phyloP scores from a whole-genome alignment of 306 rosid species.

The Nissolia schottii region DNA sequence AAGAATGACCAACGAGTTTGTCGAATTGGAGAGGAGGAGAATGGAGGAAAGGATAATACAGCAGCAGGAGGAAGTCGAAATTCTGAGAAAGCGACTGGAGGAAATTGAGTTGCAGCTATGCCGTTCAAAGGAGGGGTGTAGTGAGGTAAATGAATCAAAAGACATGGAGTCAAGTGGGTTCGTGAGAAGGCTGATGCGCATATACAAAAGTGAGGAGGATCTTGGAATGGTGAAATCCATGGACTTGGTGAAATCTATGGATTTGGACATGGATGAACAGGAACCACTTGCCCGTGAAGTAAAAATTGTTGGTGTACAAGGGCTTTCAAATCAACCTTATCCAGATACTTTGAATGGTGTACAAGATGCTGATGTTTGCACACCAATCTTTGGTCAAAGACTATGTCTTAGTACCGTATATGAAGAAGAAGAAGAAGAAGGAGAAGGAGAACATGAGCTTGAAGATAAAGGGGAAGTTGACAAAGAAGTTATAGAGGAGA shows the following conservation, averaged over 20 bases:
- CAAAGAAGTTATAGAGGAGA: slow-evolving; percentile 88
- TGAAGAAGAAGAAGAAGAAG: slow-evolving; percentile 72
- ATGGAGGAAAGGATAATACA: slow-evolving; percentile 87
- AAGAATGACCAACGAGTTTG: slow-evolving; percentile 81
- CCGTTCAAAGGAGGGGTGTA: slow-evolving; percentile 38
- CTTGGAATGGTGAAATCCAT: slow-evolving; percentile 88
- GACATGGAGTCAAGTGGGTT: slow-evolving; percentile 66
- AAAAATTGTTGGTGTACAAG: slow-evolving; percentile 46
- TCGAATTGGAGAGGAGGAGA: slow-evolving; percentile 84
- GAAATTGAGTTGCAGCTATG: slow-evolving; percentile 77
- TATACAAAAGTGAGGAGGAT: slow-evolving; percentile 68
- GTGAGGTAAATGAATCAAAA: slow-evolving; percentile 33
- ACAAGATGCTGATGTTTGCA: slow-evolving; percentile 34
- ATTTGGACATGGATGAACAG: slow-evolving; percentile 94
- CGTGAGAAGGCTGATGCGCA: slow-evolving; percentile 56
- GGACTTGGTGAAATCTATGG: slow-evolving; percentile 98
- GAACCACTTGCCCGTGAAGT: slow-evolving; percentile 58
- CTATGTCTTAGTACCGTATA: slow-evolving; percentile 73
- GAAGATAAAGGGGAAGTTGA: slow-evolving; percentile 61
- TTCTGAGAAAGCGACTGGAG: slow-evolving; percentile 69
- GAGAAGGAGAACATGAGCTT: slow-evolving; percentile 39
- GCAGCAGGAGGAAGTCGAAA: slow-evolving; percentile 92
- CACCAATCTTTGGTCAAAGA: slow-evolving; percentile 51
- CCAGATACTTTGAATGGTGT: slow-evolving; percentile 25
- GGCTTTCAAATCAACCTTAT: slow-evolving; percentile 30